phyloP scores from a whole-genome alignment of 1,284 basidiomycete species.

The Apiotrichum brassicae region DNA sequence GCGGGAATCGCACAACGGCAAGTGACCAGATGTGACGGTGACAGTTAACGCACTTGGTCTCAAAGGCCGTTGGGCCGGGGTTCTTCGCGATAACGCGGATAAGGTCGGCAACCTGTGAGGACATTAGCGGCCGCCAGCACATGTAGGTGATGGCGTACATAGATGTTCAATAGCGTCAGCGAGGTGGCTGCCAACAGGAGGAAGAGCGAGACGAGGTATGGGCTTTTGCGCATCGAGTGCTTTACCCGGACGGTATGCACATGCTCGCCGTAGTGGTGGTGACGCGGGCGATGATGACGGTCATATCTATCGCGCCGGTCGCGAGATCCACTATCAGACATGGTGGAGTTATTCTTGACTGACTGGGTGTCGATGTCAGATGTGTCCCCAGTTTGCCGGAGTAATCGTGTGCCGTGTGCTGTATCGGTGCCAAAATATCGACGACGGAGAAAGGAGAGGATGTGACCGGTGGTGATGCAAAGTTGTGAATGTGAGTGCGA shows the following conservation, averaged over 20 bases:
- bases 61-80: conserved; percentile 40
- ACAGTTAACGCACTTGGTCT: conserved; percentile 36
- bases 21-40: no score
- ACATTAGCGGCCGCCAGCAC: neutral
- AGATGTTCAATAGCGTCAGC: conserved; percentile 41
- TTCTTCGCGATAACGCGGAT: conserved; percentile 33
- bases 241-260: conserved; percentile 13
- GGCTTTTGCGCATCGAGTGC: conserved; percentile 40
- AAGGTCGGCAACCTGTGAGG: conserved; percentile 32
- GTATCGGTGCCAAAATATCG: no score
- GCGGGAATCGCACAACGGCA: neutral
- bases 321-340: neutral
- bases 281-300: neutral
- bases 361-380: no score
- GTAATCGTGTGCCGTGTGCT: no score
- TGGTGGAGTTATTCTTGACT: no score
- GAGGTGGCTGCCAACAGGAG: conserved; percentile 41
- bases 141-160: conserved; percentile 17
- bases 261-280: neutral
- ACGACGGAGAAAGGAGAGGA: no score
- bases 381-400: no score
- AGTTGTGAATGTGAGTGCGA: no score
- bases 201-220: conserved; percentile 40
- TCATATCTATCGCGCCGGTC: conserved; percentile 2
- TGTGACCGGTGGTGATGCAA: no score